These are phyloP conservation scores for Beauveria brongniartii DNA, from an alignment of 2,329 filamentous ascomycete species.

Conservation along the genomic window DNA sequence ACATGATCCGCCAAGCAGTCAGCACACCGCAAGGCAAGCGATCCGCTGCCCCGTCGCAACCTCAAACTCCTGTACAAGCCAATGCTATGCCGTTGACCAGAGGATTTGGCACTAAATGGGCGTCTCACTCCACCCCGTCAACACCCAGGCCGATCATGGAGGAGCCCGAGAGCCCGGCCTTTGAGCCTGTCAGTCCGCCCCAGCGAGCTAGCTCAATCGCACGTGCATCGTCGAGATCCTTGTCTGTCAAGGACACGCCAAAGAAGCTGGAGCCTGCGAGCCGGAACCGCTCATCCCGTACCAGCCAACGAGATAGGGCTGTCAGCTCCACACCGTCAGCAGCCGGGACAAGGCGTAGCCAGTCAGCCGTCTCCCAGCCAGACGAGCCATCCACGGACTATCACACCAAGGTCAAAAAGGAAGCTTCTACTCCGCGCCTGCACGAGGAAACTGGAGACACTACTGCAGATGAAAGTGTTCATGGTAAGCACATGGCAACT, in stretches of 20 bases:
- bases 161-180: constrained; percentile 43
- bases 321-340: constrained; percentile 28
- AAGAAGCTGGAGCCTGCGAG: constrained; percentile 14
- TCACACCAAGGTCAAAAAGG: constrained; percentile 44
- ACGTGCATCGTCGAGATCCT: constrained; percentile 21
- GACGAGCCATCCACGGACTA: constrained; percentile 41
- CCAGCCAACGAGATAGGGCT: constrained; percentile 26
- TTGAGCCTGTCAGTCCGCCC: constrained; percentile 52
- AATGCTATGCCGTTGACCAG: constrained; percentile 22
- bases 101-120: constrained; percentile 51
- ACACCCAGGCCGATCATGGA: constrained; percentile 38
- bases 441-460: constrained; percentile 49
- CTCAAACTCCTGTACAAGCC: constrained; percentile 27
- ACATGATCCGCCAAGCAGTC: constrained; percentile 32
- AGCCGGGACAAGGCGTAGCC: constrained; percentile 31
- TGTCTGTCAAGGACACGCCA: constrained; percentile 12
- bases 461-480: constrained; percentile 44
- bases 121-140: constrained; percentile 45
- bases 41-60: constrained; percentile 21
- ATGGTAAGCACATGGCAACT: constrained; percentile 30
- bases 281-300: constrained; percentile 29
- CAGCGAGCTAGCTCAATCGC: constrained; percentile 29
- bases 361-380: constrained; percentile 37
- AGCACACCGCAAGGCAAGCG: constrained; percentile 26
- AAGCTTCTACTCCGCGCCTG: constrained; percentile 46